Base-by-base conservation (phyloP, 352 stramenopile species). In the Phytopythium ostracodes region DNA sequence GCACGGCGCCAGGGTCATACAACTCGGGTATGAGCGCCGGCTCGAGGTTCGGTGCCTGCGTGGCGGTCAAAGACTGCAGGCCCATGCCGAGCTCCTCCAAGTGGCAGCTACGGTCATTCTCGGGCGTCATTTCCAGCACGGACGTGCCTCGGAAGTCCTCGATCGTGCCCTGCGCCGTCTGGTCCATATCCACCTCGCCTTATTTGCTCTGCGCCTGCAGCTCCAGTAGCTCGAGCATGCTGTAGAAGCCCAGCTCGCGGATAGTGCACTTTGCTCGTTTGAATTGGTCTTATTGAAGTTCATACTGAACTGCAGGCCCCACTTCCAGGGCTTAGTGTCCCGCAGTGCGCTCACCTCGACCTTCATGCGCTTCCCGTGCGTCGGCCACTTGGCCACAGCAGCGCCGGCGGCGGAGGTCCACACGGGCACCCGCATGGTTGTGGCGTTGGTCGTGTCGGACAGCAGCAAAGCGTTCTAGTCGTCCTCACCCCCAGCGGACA, bases 251-350 rank as follows among this genome's bases (percentile, higher is more conserved):
- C 17, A 95, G 63, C 55, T 95, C 83, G 29, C 87, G 84, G 64
- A 94, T 92, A 4, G 80, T 89, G 52, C 87, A 84, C 35, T 77
- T 81, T 93, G 85, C 51, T 89, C 79, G 63, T 93, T 89, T 29
- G 84, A 85, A 4, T 78, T 73, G 24, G 73, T 62, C 60, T 88
- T 91, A 65, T 90, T 93, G 35, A 75, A 87, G 63, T 92, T 93
- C 66, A 84, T 80, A 72, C 88, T 88, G 60, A 94, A 95, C 59
- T 92, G 83, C 43, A 88, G 73, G 17, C 87, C 87, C 87, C 87
- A 95, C 60, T 91, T 91, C 87, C 87, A 95, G 60, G 94, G 94
- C 60, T 84, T 84, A 46, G 87, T 81, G 65, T 95, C 87, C 25
- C 81, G 65, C 42, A 92, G 68, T n/a, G 87, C 84, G 7, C 77